Evolutionary conservation across 805 yeast species (phyloP).

Genomic region (Kazachstania bromeliacearum): DNA sequence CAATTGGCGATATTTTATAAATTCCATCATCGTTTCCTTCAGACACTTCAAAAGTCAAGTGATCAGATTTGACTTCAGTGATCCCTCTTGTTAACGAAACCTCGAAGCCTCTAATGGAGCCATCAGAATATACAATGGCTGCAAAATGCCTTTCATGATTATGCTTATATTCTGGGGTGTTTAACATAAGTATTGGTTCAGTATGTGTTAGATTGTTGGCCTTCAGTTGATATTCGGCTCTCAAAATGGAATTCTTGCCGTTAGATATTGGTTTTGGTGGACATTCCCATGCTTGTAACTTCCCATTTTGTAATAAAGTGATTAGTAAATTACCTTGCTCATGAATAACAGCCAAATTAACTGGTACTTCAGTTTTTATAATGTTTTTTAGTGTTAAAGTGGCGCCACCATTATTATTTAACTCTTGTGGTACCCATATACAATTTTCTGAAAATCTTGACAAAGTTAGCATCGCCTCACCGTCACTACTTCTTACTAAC

Average conservation of each 20-base stretch:
- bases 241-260: conserved; percentile 11
- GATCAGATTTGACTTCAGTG: conserved; percentile 28
- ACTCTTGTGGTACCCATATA: conserved; percentile 44
- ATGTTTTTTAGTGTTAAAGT: conserved; percentile 34
- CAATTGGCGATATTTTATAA: conserved; percentile 46
- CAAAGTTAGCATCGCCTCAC: conserved; percentile 47
- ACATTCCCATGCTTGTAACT: conserved; percentile 57
- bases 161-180: conserved; percentile 30
- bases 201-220: background rate
- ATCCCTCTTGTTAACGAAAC: conserved; percentile 26
- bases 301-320: conserved; percentile 33
- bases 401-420: conserved; percentile 22
- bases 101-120: conserved; percentile 23
- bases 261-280: conserved; percentile 18
- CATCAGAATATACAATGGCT: conserved; percentile 39
- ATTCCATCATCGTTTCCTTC: conserved; percentile 30
- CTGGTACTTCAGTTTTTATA: conserved; percentile 38
- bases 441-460: conserved; percentile 49
- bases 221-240: conserved; percentile 10
- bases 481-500: conserved; percentile 58
- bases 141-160: conserved; percentile 34
- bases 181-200: conserved; percentile 26
- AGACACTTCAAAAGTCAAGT: conserved; percentile 17
- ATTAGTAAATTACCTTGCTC: conserved; percentile 39
- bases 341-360: conserved; percentile 40